Evolutionary conservation across 2,329 filamentous ascomycete genomes (phyloP).

Genomic region (Fulvia fulva): DNA sequence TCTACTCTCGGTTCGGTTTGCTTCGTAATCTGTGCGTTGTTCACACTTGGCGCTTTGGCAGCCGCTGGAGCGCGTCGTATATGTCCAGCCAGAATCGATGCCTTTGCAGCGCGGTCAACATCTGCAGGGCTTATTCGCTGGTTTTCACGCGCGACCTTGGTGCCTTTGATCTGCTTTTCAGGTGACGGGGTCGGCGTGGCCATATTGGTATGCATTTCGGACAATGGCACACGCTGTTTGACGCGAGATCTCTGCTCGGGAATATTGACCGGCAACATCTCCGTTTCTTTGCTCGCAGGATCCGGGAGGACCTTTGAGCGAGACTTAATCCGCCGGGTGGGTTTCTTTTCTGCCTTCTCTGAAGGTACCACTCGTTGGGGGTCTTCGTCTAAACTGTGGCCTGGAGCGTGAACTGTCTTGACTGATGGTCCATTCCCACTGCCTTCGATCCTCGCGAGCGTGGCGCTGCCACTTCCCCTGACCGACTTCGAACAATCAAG

Average conservation of each 20-base stretch:
- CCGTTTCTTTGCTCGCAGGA: background rate
- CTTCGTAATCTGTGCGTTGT: background rate
- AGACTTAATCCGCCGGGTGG: background rate
- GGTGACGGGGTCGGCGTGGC: background rate
- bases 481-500: background rate
- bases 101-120: background rate
- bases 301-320: background rate
- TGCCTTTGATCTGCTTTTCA: background rate
- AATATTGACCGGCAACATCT: background rate
- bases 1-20: background rate
- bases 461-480: background rate
- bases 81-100: background rate
- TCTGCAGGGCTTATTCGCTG: background rate
- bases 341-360: too few species aligned
- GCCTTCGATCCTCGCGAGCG: conserved; percentile 9
- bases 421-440: too few species aligned
- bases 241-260: background rate
- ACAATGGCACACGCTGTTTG: background rate
- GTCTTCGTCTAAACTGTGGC: too few species aligned
- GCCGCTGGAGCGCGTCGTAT: background rate
- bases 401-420: too few species aligned
- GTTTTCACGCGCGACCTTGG: background rate
- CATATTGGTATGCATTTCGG: background rate
- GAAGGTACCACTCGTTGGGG: too few species aligned
- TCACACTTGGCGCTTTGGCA: background rate